Percentiles rank a stretch among this genome's conserved stretches.
Conservation (phyloP, 345 rosid species). For the Hibiscus tridactylites region DNA sequence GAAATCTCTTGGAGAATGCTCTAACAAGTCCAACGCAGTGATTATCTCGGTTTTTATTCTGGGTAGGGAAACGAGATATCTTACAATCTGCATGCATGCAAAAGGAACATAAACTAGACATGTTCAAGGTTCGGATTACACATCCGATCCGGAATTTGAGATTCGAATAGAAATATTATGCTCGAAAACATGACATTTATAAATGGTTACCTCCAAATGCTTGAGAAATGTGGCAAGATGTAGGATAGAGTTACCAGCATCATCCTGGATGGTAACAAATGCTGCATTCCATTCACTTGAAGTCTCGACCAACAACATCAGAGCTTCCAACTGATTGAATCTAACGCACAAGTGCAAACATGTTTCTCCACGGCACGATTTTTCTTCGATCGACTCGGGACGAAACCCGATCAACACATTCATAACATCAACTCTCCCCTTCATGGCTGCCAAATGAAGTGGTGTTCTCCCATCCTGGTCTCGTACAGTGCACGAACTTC, state of each 20-base stretch:
- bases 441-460: background rate
- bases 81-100: background rate
- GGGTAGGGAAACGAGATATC: background rate
- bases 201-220: background rate
- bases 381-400: background rate
- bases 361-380: background rate
- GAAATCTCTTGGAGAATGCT: slow-evolving; percentile 10
- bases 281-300: background rate
- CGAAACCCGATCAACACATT: background rate
- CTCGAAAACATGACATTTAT: too few species aligned
- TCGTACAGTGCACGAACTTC: background rate
- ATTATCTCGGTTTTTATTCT: background rate
- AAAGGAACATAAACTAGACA: too few species aligned
- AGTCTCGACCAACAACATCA: background rate
- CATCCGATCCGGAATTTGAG: too few species aligned
- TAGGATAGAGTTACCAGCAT: background rate
- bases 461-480: background rate
- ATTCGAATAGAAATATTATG: too few species aligned
- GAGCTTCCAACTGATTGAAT: background rate
- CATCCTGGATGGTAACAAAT: background rate
- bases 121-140: too few species aligned
- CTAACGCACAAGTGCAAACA: background rate
- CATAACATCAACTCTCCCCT: background rate
- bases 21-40: slow-evolving; percentile 15
- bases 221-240: background rate